Conservation (phyloP, 306 rosid genomes). For the Abrus pulchellus region DNA sequence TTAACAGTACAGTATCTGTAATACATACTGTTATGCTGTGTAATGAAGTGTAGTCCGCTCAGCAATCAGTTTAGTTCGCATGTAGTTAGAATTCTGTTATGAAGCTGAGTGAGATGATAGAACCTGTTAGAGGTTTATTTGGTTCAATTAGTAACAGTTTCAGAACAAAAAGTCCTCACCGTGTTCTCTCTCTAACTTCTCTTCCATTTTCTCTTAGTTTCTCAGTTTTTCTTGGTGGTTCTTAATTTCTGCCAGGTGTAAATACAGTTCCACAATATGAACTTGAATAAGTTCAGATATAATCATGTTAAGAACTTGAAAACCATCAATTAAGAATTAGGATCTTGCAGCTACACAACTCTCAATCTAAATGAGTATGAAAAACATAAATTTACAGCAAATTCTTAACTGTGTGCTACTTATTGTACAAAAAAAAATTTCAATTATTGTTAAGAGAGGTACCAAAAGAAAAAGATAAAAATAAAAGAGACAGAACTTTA, state of each 20-base stretch:
- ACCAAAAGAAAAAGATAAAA: neutral
- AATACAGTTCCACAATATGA: neutral
- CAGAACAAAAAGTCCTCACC: neutral
- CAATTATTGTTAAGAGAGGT: conserved; percentile 10
- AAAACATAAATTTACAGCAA: conserved; percentile 24
- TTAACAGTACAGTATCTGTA: neutral
- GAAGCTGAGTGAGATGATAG: neutral
- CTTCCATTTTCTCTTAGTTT: neutral
- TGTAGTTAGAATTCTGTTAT: neutral
- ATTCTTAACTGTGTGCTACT: neutral
- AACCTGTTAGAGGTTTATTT: neutral
- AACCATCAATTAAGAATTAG: conserved; percentile 2
- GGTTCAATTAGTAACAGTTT: neutral
- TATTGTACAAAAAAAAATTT: conserved; percentile 27
- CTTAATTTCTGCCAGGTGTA: neutral
- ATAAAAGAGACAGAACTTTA: neutral
- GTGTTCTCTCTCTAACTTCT: neutral
- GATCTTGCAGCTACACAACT: conserved; percentile 12
- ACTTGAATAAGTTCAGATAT: neutral
- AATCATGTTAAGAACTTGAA: conserved; percentile 12
- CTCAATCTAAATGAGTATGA: conserved; percentile 7
- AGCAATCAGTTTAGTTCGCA: neutral
- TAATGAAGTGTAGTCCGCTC: neutral
- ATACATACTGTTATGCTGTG: neutral
- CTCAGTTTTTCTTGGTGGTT: neutral